Evolutionary conservation across 1,284 basidiomycete genomes (phyloP).

Genomic region (Coniophora puteana): DNA sequence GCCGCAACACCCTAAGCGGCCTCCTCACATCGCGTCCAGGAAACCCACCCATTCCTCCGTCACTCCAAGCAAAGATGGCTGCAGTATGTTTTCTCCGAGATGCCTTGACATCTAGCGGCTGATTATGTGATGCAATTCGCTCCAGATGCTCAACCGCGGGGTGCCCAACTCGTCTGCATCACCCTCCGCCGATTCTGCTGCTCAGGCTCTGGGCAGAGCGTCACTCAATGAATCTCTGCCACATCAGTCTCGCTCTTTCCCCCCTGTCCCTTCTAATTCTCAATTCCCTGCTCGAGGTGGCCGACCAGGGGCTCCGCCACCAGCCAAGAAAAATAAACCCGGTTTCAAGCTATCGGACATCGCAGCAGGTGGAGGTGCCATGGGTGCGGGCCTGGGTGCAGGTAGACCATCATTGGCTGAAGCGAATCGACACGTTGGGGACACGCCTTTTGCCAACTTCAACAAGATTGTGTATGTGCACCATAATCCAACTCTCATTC

Average conservation of each 20-base stretch:
- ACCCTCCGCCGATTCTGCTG: slow-evolving; percentile 33
- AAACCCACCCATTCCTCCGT: slow-evolving; percentile 78
- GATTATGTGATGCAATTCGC: slow-evolving; percentile 8
- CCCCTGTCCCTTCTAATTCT: slow-evolving; percentile 26
- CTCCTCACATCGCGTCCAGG: slow-evolving; percentile 36
- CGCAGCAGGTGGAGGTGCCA: slow-evolving; percentile 46
- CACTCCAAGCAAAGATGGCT: slow-evolving; percentile 91
- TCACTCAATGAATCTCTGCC: slow-evolving; percentile 25
- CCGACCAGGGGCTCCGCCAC: slow-evolving; percentile 33
- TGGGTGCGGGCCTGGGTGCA: slow-evolving; percentile 65
- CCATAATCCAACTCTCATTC: slow-evolving; percentile 7
- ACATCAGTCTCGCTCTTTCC: slow-evolving; percentile 22
- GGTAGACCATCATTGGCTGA: slow-evolving; percentile 51
- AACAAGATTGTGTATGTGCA: slow-evolving; percentile 85
- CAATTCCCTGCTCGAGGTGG: slow-evolving; percentile 25
- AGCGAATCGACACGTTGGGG: slow-evolving; percentile 43
- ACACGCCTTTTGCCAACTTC: slow-evolving; percentile 90
- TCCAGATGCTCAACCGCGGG: slow-evolving; percentile 54
- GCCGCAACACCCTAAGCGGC: slow-evolving; percentile 33
- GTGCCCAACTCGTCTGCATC: slow-evolving; percentile 18
- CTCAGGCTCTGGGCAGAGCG: slow-evolving; percentile 38
- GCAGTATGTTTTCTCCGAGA: slow-evolving; percentile 49
- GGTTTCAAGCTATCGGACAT: slow-evolving; percentile 65
- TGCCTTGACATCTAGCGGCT: background rate
- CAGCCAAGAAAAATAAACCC: slow-evolving; percentile 53